Evolutionary conservation across 192 early-diverging fungal genomes (phyloP).

Genomic region (Gorgonomyces haynaldii): DNA sequence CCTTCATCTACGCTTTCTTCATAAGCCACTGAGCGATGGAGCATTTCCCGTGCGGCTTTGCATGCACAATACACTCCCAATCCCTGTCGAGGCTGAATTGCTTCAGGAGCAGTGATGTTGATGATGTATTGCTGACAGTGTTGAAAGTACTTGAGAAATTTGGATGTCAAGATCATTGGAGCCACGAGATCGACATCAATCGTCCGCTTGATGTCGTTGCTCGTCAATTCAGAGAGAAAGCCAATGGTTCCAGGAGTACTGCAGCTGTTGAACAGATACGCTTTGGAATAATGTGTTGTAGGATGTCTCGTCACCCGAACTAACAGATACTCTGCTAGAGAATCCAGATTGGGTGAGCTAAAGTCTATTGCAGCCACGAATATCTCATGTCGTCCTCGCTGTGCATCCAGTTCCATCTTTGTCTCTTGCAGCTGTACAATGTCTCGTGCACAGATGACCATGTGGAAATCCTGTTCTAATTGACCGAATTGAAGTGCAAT

Average conservation of each 20-base stretch:
- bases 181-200: slow-evolving; percentile 20
- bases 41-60: slow-evolving; percentile 75
- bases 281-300: background rate
- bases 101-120: slow-evolving; percentile 65
- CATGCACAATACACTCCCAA: slow-evolving; percentile 71
- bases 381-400: background rate
- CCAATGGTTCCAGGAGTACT: slow-evolving; percentile 59
- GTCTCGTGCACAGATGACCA: background rate
- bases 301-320: background rate
- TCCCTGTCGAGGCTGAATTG: slow-evolving; percentile 56
- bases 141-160: slow-evolving; percentile 16
- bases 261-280: slow-evolving; percentile 60
- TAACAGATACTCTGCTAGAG: background rate
- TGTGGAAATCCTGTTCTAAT: background rate
- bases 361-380: background rate
- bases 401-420: background rate
- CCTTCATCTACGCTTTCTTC: no score
- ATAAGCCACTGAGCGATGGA: slow-evolving; percentile 53
- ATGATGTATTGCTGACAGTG: slow-evolving; percentile 28
- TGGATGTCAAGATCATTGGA: slow-evolving; percentile 19
- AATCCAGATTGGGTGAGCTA: background rate
- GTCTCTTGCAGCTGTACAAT: background rate
- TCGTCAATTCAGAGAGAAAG: slow-evolving; percentile 9
- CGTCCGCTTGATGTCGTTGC: slow-evolving; percentile 8
- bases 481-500: background rate